These are phyloP conservation scores for Tetrahymena thermophila DNA, from an alignment of 73 alveolate species.

Conservation along the genomic window DNA sequence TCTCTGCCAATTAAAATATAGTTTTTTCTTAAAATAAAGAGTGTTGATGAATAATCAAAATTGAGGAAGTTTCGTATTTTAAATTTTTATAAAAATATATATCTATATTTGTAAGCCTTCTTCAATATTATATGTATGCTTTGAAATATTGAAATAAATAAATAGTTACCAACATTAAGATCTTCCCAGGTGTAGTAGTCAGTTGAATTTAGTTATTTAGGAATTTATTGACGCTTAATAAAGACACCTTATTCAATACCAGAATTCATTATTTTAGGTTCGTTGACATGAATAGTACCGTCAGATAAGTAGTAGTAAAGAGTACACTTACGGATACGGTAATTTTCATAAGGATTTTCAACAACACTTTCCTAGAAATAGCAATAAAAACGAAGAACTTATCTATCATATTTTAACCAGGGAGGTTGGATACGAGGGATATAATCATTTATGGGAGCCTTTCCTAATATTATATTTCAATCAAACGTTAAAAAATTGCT, in stretches of 20 bases:
- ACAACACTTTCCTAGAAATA: conserved; percentile 92
- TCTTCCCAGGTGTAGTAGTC: conserved; percentile 77
- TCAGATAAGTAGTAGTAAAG: conserved; percentile 88
- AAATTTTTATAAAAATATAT: neutral
- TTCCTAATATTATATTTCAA: neutral
- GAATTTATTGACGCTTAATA: conserved; percentile 89
- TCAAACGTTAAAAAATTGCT: neutral
- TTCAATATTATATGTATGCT: neutral
- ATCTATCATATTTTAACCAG: conserved; percentile 82
- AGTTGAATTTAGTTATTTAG: conserved; percentile 60
- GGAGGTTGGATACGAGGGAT: conserved; percentile 79
- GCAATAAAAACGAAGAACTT: conserved; percentile 83
- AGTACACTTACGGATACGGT: conserved; percentile 76
- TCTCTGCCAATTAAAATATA: conserved; percentile 40
- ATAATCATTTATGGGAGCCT: conserved; percentile 74
- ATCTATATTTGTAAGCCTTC: neutral
- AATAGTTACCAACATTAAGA: conserved; percentile 58
- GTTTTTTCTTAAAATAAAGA: neutral
- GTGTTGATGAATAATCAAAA: neutral
- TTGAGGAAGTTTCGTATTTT: neutral
- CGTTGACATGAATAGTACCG: conserved; percentile 90
- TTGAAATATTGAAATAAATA: neutral
- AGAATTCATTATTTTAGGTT: conserved; percentile 89
- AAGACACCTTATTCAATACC: conserved; percentile 98
- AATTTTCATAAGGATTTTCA: conserved; percentile 82